Base-by-base conservation (phyloP, 2,329 filamentous ascomycete species). In the Colletotrichum melonis region DNA sequence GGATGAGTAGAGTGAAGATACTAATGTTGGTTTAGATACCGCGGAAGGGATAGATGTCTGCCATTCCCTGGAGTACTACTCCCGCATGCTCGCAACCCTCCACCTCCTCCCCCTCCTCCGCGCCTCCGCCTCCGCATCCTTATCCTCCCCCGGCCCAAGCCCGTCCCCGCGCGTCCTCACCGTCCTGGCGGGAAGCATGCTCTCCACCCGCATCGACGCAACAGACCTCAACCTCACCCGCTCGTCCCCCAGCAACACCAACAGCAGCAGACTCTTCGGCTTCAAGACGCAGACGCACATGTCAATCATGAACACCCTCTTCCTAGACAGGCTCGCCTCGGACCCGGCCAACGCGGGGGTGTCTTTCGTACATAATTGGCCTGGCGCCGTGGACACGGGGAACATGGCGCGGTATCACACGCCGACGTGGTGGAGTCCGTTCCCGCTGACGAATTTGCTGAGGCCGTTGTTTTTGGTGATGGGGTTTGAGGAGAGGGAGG, bases 21-120 rank as follows among this genome's bases (percentile, higher is more conserved):
- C 32, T 35, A 11, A 35, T 35, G 1, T 35, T 12, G 32, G 9
- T 11, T 35, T 12, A 76, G 84, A 85, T 62, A 86, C 83, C 0
- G 1, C 76, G 2, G 86, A 88, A 73, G 86, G 85, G 0, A 4
- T 86, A 1, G 85, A 86, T n/a, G 78, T 82, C 35, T 77, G 77
- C 1, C 83, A 84, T 49, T 81, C 77, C 12, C 76, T 87, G 28
- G 78, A 79, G 49, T 86, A 85, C 76, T 87, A 87, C 79, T 80
- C 81, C 3, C 82, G 86, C 5, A 81, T 86, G n/a, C 77, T 84
- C 2, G 85, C 85, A 74, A 75, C 82, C 35, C 75, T 77, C 16
- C 78, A 81, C 32, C 81, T 88, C 4, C 81, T 87, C 7, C 85
- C 6, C 26, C 63, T 24, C 67, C 78, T 5, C 72, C 76, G 5